These are phyloP conservation scores for Aureoboletus auriporus DNA, from an alignment of 768 basidiomycete genomes.

Conservation along the genomic window DNA sequence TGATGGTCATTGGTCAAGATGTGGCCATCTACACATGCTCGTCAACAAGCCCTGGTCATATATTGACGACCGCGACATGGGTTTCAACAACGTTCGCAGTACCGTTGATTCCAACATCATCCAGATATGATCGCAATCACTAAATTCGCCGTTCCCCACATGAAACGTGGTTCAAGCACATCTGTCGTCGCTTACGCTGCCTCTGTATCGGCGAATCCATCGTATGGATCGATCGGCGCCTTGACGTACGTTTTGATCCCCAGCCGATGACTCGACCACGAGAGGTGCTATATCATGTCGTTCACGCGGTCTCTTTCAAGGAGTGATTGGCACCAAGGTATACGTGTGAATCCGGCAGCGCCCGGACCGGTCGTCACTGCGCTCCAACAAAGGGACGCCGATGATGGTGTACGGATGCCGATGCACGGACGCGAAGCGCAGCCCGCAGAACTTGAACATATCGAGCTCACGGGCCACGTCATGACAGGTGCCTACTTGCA, in stretches of 20 bases:
- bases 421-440: constrained; percentile 48
- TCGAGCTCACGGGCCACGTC: too few relatives aligned
- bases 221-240: constrained; percentile 2
- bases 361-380: constrained; percentile 57
- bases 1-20: constrained; percentile 33
- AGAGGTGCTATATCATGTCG: constrained; percentile 57
- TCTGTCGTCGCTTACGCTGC: constrained; percentile 42
- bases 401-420: constrained; percentile 47
- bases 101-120: constrained; percentile 58
- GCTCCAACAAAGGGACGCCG: constrained; percentile 50
- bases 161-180: constrained; percentile 51
- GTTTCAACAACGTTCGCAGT: constrained; percentile 49
- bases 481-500: constrained; percentile 39
- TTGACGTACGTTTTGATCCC: constrained; percentile 14
- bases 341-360: constrained; percentile 51
- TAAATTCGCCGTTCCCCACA: constrained; percentile 53
- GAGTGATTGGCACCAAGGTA: constrained; percentile 52
- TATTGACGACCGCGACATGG: constrained; percentile 24
- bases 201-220: constrained; percentile 19
- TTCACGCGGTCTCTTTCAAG: constrained; percentile 54
- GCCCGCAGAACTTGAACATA: constrained; percentile 49
- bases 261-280: constrained; percentile 52
- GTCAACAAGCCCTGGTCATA: too few relatives aligned
- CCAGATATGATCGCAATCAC: constrained; percentile 53
- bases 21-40: constrained; percentile 44